These are phyloP conservation scores for Trichosporon ovoides DNA, from an alignment of 1,284 basidiomycete species.

Conservation along the genomic window DNA sequence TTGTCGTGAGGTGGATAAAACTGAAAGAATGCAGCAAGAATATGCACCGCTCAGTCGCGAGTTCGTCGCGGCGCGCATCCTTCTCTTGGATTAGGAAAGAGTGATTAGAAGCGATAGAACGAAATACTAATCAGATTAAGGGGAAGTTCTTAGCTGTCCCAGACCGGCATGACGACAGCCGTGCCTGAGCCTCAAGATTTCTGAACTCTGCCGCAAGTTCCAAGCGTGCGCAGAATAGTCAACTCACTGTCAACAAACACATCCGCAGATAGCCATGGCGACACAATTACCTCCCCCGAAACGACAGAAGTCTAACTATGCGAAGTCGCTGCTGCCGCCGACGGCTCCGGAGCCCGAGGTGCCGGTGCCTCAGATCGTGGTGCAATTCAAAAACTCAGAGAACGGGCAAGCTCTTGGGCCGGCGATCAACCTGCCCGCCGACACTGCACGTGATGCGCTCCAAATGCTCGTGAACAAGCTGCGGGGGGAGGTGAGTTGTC, in stretches of 20 bases:
- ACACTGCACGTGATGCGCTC: conserved; percentile 74
- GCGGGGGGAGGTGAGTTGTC: conserved; percentile 58
- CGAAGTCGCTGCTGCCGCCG: conserved; percentile 45
- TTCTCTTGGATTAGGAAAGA: no score
- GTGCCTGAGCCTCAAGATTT: conserved; percentile 3
- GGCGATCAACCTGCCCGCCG: conserved; percentile 78
- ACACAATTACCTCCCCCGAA: conserved; percentile 78
- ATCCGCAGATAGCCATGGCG: conserved; percentile 56
- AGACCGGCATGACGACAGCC: background rate
- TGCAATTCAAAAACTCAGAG: conserved; percentile 85
- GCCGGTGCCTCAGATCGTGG: conserved; percentile 64
- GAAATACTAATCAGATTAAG: no score
- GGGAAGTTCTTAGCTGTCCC: background rate
- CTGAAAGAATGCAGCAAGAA: no score
- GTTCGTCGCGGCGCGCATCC: no score
- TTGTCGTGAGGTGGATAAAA: no score
- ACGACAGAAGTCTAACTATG: conserved; percentile 72
- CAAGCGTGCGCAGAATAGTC: background rate
- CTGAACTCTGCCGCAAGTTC: background rate
- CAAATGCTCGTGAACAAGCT: conserved; percentile 82
- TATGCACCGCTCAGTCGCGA: no score
- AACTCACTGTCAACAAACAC: background rate
- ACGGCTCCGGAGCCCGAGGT: conserved; percentile 54
- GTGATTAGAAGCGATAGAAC: no score
- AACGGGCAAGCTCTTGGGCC: conserved; percentile 75